Conservation (phyloP, 78 protist species). For the Trichosphaerium sp. region DNA sequence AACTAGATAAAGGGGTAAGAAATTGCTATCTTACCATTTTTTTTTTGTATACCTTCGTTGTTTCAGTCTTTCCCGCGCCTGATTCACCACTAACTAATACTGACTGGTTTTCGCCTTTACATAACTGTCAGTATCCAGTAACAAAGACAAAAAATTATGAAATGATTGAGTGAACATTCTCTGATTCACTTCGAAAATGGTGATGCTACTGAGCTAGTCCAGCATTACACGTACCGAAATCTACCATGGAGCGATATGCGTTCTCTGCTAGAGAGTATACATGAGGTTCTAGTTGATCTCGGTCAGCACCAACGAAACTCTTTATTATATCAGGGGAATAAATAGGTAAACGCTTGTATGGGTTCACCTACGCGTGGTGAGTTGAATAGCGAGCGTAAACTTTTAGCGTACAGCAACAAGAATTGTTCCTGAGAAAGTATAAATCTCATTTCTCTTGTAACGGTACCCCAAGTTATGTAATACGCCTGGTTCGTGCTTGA, state of each 20-base stretch:
- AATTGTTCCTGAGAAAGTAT: slow-evolving; percentile 42
- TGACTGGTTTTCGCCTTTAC: slow-evolving; percentile 27
- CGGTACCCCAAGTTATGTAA: slow-evolving; percentile 59
- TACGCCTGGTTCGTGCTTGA: slow-evolving; percentile 56
- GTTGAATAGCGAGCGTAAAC: no score
- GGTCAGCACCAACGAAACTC: slow-evolving; percentile 39
- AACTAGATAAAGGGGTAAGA: no score
- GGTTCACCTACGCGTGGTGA: no score
- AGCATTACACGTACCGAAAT: slow-evolving; percentile 25
- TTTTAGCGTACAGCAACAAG: slow-evolving; percentile 41
- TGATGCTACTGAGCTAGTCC: no score
- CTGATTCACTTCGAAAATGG: not conserved
- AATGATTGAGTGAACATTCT: not conserved
- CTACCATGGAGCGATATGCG: slow-evolving; percentile 48
- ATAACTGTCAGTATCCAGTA: no score
- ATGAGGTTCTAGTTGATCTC: slow-evolving; percentile 46
- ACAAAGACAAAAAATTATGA: slow-evolving; percentile 14
- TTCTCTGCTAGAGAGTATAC: slow-evolving; percentile 58
- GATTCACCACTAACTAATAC: slow-evolving; percentile 60
- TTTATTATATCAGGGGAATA: slow-evolving; percentile 58
- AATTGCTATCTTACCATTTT: slow-evolving; percentile 29
- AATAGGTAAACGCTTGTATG: slow-evolving; percentile 66
- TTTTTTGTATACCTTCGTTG: no score
- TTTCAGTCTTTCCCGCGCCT: slow-evolving; percentile 83
- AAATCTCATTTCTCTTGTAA: slow-evolving; percentile 40